phyloP scores from a whole-genome alignment of 2,329 filamentous ascomycete genomes.

The Pseudogymnoascus sp. region DNA sequence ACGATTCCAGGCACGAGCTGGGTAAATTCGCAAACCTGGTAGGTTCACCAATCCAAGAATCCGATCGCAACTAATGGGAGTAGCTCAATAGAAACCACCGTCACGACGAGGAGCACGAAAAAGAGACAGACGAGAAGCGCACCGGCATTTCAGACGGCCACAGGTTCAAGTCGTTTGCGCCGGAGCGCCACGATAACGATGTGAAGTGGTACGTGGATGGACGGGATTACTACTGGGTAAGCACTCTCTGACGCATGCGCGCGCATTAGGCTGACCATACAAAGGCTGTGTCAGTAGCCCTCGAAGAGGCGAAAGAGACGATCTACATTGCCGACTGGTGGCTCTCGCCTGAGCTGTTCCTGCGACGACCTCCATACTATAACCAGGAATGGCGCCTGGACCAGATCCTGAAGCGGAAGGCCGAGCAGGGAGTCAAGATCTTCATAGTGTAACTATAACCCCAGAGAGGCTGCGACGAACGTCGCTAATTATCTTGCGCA shows the following conservation, averaged over 20 bases:
- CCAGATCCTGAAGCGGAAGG: slow-evolving; percentile 74
- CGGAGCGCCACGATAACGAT: slow-evolving; percentile 73
- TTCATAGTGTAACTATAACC: slow-evolving; percentile 51
- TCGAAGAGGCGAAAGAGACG: slow-evolving; percentile 83
- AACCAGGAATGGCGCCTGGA: slow-evolving; percentile 86
- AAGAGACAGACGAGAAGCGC: slow-evolving; percentile 74
- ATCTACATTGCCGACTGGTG: slow-evolving; percentile 98
- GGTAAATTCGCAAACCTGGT: slow-evolving; percentile 57
- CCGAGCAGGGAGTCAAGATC: slow-evolving; percentile 90
- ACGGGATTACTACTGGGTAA: slow-evolving; percentile 81
- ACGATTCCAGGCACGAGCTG: slow-evolving; percentile 41
- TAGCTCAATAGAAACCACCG: slow-evolving; percentile 76
- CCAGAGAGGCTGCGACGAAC: slow-evolving; percentile 70
- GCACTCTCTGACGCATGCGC: slow-evolving; percentile 13
- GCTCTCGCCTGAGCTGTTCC: slow-evolving; percentile 80
- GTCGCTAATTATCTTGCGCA: slow-evolving; percentile 25
- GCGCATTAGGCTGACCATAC: neutral
- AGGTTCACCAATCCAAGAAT: slow-evolving; percentile 19
- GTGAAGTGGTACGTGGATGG: slow-evolving; percentile 98
- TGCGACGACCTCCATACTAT: slow-evolving; percentile 73
- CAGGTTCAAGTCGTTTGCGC: slow-evolving; percentile 85
- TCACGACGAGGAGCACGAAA: slow-evolving; percentile 88
- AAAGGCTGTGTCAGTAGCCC: slow-evolving; percentile 69
- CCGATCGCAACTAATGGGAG: neutral
- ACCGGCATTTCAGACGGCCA: slow-evolving; percentile 62